These are phyloP conservation scores for Phytophthora chlamydospora DNA, from an alignment of 352 stramenopile species.

Conservation along the genomic window DNA sequence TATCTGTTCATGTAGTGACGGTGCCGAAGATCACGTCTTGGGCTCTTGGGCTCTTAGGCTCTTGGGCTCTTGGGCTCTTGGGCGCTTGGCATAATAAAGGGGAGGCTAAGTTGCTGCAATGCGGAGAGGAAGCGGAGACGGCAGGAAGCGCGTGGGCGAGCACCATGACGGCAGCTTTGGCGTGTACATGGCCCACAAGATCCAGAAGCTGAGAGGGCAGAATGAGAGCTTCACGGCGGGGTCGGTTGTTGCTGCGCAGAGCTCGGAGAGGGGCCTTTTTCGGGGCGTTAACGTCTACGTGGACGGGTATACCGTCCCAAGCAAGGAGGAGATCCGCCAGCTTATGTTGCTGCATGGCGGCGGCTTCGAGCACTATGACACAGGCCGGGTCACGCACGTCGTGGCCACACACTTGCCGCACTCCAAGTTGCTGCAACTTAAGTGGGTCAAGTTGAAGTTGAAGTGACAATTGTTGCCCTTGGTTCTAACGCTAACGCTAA, in stretches of 20 bases:
- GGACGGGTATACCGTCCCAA: conserved; percentile 88
- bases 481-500: too few species aligned
- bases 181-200: conserved; percentile 93
- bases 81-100: too few species aligned
- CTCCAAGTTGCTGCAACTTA: conserved; percentile 87
- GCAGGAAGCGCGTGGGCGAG: conserved; percentile 71
- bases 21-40: too few species aligned
- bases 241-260: background rate
- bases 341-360: conserved; percentile 83
- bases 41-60: too few species aligned
- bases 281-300: conserved; percentile 81
- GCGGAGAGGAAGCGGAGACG: conserved; percentile 30
- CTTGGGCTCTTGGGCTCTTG: too few species aligned
- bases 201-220: conserved; percentile 86
- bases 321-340: conserved; percentile 84
- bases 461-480: conserved; percentile 6
- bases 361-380: conserved; percentile 91
- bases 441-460: conserved; percentile 50
- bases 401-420: conserved; percentile 83
- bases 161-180: conserved; percentile 89
- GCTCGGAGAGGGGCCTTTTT: conserved; percentile 51
- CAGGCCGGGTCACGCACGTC: conserved; percentile 85
- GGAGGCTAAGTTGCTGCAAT: conserved; percentile 9
- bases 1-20: too few species aligned
- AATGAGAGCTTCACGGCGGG: conserved; percentile 50